Percentiles rank a stretch among this genome's conserved stretches.
Evolutionary conservation across 176 grass and related monocot species (phyloP).

Genomic region (Avena sativa): DNA sequence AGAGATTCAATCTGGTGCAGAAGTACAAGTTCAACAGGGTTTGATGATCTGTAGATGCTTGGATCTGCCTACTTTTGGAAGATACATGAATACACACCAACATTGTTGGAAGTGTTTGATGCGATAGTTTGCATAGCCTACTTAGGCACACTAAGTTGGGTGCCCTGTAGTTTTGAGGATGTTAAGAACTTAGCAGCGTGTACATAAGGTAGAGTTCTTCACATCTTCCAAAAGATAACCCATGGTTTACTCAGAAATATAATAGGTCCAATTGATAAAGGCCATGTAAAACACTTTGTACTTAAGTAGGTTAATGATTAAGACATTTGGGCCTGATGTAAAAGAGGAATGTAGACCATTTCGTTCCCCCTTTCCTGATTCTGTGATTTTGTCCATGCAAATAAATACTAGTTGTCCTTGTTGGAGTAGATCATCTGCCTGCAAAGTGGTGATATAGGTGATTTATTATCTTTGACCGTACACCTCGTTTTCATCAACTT

Average conservation of each 20-base stretch:
- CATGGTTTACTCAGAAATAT: slow-evolving; percentile 34
- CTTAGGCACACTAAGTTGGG: slow-evolving; percentile 34
- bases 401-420: slow-evolving; percentile 50
- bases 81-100: slow-evolving; percentile 15
- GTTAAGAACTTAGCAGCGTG: slow-evolving; percentile 41
- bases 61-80: slow-evolving; percentile 40
- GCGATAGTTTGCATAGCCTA: slow-evolving; percentile 22
- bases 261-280: slow-evolving; percentile 28
- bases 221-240: slow-evolving; percentile 34
- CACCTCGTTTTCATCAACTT: slow-evolving; percentile 61
- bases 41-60: slow-evolving; percentile 46
- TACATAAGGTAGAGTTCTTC: slow-evolving; percentile 39
- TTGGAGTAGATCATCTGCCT: slow-evolving; percentile 49
- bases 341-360: slow-evolving; percentile 46
- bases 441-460: slow-evolving; percentile 33
- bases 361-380: not conserved
- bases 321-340: slow-evolving; percentile 38
- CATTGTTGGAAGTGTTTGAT: slow-evolving; percentile 9
- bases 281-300: slow-evolving; percentile 38
- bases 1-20: slow-evolving; percentile 94
- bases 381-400: slow-evolving; percentile 42
- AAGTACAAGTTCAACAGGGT: slow-evolving; percentile 99
- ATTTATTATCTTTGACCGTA: slow-evolving; percentile 41
- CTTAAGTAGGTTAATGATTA: slow-evolving; percentile 35
- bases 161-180: slow-evolving; percentile 33